These are phyloP conservation scores for Juglanconis juglandina DNA, from an alignment of 2,329 filamentous ascomycete genomes.

Conservation along the genomic window DNA sequence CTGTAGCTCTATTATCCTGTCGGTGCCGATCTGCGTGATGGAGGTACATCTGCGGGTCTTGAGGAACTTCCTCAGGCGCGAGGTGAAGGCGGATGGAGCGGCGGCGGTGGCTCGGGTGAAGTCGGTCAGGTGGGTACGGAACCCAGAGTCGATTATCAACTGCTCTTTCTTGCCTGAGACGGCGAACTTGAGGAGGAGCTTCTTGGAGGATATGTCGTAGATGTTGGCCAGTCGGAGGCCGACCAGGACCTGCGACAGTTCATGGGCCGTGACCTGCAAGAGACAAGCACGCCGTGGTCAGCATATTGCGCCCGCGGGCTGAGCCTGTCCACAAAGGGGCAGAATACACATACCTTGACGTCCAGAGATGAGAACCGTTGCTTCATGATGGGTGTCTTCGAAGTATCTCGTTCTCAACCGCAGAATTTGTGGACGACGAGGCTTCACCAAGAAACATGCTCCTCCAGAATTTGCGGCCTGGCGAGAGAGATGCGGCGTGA, in stretches of 20 bases:
- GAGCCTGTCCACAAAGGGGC: background rate
- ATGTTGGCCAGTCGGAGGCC: slow-evolving; percentile 84
- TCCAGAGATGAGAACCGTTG: slow-evolving; percentile 77
- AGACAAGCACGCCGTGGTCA: background rate
- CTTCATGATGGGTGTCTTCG: slow-evolving; percentile 56
- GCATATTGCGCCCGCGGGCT: background rate
- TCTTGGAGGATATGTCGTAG: slow-evolving; percentile 93
- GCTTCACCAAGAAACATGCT: background rate
- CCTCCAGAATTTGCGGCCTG: slow-evolving; percentile 8
- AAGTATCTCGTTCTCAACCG: background rate
- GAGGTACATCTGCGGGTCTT: slow-evolving; percentile 81
- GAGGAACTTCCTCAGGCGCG: slow-evolving; percentile 79
- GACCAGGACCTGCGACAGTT: slow-evolving; percentile 75
- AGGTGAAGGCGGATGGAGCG: slow-evolving; percentile 80
- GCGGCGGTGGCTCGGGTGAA: slow-evolving; percentile 85
- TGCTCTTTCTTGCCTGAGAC: slow-evolving; percentile 88
- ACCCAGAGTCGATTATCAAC: slow-evolving; percentile 88
- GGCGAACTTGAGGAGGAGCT: slow-evolving; percentile 91
- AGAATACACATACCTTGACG: slow-evolving; percentile 54
- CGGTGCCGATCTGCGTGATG: slow-evolving; percentile 83
- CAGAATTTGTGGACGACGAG: background rate
- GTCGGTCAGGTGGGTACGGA: slow-evolving; percentile 89
- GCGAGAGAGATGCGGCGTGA: slow-evolving; percentile 4
- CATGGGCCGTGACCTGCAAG: slow-evolving; percentile 81
- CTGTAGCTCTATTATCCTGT: slow-evolving; percentile 85